Evolutionary conservation across 164 flowering plant species (phyloP).

Genomic region (Stephania cephalantha): DNA sequence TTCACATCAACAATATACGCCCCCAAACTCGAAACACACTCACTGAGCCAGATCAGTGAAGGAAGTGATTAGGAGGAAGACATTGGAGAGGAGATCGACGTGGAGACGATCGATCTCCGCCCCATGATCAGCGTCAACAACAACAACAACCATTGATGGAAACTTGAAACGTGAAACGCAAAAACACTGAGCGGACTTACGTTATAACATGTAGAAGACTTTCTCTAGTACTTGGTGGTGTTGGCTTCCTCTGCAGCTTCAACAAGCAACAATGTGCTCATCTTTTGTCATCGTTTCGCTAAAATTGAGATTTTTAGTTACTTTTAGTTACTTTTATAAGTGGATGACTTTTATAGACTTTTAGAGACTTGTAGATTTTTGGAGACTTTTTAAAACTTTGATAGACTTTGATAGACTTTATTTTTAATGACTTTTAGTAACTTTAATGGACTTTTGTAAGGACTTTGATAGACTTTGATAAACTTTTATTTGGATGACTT

Average conservation of each 20-base stretch:
- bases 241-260: background rate
- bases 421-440: no score
- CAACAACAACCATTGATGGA: background rate
- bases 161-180: background rate
- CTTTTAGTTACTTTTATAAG: no score
- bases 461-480: no score
- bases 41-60: constrained; percentile 73
- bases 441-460: no score
- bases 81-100: constrained; percentile 51
- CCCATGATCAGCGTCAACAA: constrained; percentile 21
- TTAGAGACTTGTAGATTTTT: no score
- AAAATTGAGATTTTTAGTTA: no score
- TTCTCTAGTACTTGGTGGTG: background rate
- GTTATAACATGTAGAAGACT: background rate
- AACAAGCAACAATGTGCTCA: background rate
- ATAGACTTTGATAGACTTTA: no score
- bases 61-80: constrained; percentile 43
- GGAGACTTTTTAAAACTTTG: no score
- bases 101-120: constrained; percentile 59
- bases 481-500: no score
- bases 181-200: background rate
- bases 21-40: no score
- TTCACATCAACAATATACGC: no score
- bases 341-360: no score
- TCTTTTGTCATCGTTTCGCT: constrained; percentile 1